Base-by-base conservation (phyloP, 305 asterid species). In the Withania somnifera region DNA sequence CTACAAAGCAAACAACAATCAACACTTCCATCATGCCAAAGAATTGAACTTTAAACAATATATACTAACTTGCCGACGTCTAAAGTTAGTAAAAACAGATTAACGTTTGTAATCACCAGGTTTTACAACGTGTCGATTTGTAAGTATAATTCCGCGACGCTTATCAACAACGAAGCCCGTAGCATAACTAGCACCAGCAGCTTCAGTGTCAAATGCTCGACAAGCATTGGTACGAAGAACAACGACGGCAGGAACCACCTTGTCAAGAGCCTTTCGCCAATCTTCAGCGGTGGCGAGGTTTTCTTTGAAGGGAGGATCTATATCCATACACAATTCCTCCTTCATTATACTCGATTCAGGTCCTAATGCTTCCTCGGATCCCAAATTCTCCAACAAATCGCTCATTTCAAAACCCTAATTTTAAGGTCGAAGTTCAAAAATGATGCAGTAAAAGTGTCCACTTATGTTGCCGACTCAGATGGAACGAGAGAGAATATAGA, bases 161-260 rank as follows among this genome's bases (percentile, higher is more conserved):
- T 96, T 96, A 85, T 96, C 99, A 9, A 96, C 98, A 1, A 94
- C 92, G 67, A 96, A 96, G 53, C 99, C 99, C 0, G 99, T 96
- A 66, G 98, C 99, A 45, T 93, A 91, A 52, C 98, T 93, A 3
- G 98, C 97, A 20, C 97, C 98, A 40, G 99, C 98, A 7, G 98
- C 84, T 86, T 93, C 98, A 9, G 99, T 96, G 82, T 96, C 98
- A 68, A 96, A 96, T 52, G 98, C 97, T n/a, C 98, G 98, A 84
- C 95, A 93, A 79, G 98, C 95, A 22, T 91, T 96, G 54, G 97
- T 94, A 36, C 99, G 97, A 82, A 94, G 98, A 79, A 96, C 99
- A 53, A 96, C 98, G 63, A 96, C 99, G 40, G 99, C 98, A 20
- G 98, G 98, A 36, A 96, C 98, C 63, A 94, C 98, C 85, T 81